phyloP scores from a whole-genome alignment of 2,329 filamentous ascomycete genomes.

The Neopestalotiopsis clavispora region DNA sequence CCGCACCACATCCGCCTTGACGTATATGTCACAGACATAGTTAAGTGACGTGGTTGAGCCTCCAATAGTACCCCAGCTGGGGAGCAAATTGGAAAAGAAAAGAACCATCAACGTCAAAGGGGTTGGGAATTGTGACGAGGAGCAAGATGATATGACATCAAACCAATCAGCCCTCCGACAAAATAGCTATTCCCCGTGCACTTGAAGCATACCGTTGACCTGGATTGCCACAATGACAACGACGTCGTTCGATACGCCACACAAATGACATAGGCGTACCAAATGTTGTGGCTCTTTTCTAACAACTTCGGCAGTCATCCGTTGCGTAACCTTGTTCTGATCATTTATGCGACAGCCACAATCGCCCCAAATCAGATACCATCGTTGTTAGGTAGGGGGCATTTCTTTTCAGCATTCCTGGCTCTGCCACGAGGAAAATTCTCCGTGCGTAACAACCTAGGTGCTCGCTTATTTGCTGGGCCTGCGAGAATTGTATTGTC shows the following conservation, averaged over 20 bases:
- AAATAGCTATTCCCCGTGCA: not conserved
- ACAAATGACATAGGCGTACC: not conserved
- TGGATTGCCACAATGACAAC: not conserved
- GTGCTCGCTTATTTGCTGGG: constrained; percentile 2
- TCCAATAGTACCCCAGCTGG: not conserved
- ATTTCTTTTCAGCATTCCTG: not conserved
- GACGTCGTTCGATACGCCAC: not conserved
- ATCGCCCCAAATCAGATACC: not conserved
- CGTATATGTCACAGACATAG: not conserved
- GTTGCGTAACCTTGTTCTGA: not conserved
- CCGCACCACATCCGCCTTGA: not conserved
- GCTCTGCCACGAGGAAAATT: constrained; percentile 4
- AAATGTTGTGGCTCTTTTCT: not conserved
- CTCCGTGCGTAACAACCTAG: constrained; percentile 1
- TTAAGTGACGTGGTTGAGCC: not conserved
- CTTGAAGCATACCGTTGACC: not conserved
- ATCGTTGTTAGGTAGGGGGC: not conserved
- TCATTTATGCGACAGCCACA: constrained; percentile 8
- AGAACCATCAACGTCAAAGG: not conserved
- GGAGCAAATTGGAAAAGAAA: not conserved
- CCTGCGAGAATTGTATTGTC: not conserved
- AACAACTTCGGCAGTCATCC: not conserved
- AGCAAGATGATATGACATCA: not conserved
- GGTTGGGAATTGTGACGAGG: not conserved
- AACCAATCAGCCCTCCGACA: not conserved